phyloP scores from a whole-genome alignment of 2,329 filamentous ascomycete genomes.

The Arthrobotrys musiformis region DNA sequence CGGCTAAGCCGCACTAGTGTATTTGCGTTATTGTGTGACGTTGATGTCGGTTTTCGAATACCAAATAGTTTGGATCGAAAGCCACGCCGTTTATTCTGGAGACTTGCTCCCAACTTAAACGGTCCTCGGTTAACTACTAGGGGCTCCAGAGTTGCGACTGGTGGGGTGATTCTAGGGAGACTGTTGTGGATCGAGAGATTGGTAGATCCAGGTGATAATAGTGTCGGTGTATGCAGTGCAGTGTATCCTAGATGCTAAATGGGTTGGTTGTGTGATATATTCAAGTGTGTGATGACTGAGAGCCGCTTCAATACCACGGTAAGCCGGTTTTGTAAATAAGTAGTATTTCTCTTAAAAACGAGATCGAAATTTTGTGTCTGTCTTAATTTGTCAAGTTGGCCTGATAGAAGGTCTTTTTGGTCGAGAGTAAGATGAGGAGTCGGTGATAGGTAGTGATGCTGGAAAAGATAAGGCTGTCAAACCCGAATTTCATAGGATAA shows the following conservation, averaged over 20 bases:
- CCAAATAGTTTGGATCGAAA: slow-evolving; percentile 54
- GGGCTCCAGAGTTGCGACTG: slow-evolving; percentile 56
- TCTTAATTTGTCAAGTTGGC: neutral
- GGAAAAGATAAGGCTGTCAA: neutral
- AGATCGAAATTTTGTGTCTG: neutral
- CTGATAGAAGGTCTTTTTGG: neutral
- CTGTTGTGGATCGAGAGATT: neutral
- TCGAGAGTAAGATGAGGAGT: neutral
- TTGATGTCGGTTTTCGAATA: slow-evolving; percentile 50
- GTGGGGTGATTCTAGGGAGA: slow-evolving; percentile 37
- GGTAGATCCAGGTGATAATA: slow-evolving; percentile 9
- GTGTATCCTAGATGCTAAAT: neutral
- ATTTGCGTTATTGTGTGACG: slow-evolving; percentile 55
- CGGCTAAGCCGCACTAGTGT: slow-evolving; percentile 54
- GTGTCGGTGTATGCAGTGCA: neutral
- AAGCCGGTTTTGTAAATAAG: neutral
- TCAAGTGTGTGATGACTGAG: neutral
- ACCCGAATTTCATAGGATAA: slow-evolving; percentile 1
- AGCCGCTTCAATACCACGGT: neutral
- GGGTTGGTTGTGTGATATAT: neutral
- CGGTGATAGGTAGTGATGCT: neutral
- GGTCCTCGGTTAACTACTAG: slow-evolving; percentile 51
- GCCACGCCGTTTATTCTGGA: slow-evolving; percentile 55
- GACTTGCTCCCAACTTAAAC: slow-evolving; percentile 52
- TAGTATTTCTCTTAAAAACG: neutral